Evolutionary conservation across 176 grass and related monocot species (phyloP).

Genomic region (Sorghum bicolor): Sorghum_bicolor_NCBIv3 NC_012870.2:56381501-56382000

Average conservation of each 20-base stretch:
- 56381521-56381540: conserved; percentile 83
- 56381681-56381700: conserved; percentile 48
- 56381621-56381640: conserved; percentile 84
- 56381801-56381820: conserved; percentile 64
- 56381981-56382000: conserved; percentile 45
- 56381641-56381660: conserved; percentile 64
- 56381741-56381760: conserved; percentile 73
- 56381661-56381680: conserved; percentile 86
- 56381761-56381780: conserved; percentile 74
- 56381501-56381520: conserved; percentile 56
- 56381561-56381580: conserved; percentile 69
- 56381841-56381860: conserved; percentile 82
- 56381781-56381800: conserved; percentile 59
- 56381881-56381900: conserved; percentile 57
- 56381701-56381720: neutral
- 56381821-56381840: conserved; percentile 69
- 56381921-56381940: conserved; percentile 74
- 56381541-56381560: conserved; percentile 64
- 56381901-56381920: conserved; percentile 85
- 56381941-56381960: conserved; percentile 86
- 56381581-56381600: conserved; percentile 47
- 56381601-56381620: conserved; percentile 60
- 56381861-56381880: conserved; percentile 72
- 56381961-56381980: conserved; percentile 94
- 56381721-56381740: conserved; percentile 24